Base-by-base conservation (phyloP, 495 filamentous ascomycete genomes). In the Chaetomidium leptoderma region DNA sequence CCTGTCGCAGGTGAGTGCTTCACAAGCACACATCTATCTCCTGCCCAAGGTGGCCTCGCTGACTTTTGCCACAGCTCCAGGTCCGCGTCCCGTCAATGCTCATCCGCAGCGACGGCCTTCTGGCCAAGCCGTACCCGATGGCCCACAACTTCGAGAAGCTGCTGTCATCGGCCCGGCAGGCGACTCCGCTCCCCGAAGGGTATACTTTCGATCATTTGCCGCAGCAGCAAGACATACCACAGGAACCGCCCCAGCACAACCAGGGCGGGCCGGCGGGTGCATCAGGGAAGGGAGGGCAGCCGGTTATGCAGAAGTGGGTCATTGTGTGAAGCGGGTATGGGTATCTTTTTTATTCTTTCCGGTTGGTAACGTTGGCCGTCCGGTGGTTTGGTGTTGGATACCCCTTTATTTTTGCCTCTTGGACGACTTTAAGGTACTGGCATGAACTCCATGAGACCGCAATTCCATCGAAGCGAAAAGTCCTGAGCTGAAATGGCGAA, bases 51-150 rank as follows among this genome's bases (percentile, higher is more conserved):
- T 43, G 29, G 16, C 16, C 10, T 16, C 42, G 6, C 21, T 47
- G 23, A 52, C 23, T 29, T 35, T 44, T 17, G 27, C 1, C n/a
- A 17, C 33, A 50, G 32, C 50, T 58, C 14, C 33, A 32, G 6
- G 30, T 81, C 37, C 74, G 78, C 45, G 66, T 80, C 49, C 79
- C 79, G 7, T 78, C 74, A 0, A 80, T 81, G 78, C 70, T 79
- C 58, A 80, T 82, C 67, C 72, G 72, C 14, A 67, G 73, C 19
- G 79, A 82, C 50, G 68, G 66, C 6, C 56, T 76, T 2, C 65
- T 78, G 68, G 66, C 66, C 1, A 46, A 63, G 29, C 67, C 65
- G 2, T 69, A 69, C 26, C 66, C 66, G n/a, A 62, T 63, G 26
- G 68, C 64, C 6, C 58, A 66, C 24, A 61, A 71, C 53, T 72